Evolutionary conservation across 768 basidiomycete genomes (phyloP), one percentile per base, ranked within the genome.

Genomic region (Mycena metata): DNA sequence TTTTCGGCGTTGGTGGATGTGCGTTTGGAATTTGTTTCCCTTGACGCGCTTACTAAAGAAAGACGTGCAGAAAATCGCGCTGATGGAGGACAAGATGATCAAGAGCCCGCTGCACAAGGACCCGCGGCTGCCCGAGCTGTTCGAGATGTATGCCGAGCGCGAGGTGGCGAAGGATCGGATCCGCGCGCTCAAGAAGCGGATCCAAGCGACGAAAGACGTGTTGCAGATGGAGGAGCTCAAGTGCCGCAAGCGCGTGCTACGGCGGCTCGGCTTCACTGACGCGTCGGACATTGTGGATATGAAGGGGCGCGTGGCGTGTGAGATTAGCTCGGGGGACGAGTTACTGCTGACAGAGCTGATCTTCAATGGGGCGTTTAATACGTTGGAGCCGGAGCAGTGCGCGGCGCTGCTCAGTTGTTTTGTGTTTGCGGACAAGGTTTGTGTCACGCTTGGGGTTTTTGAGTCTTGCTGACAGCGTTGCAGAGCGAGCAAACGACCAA

Each of bases 281-380:
- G 78, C 90, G 12, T 88, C 91, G 0, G 97, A 99, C 78, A 98
- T 99, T 65, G 95, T 99, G 23, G 98, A 99, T 77, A 90, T 96
- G 87, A 99, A 99, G 82, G 98, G 98, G 0, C 86, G 98, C 43
- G 97, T 99, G 1, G 98, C 98, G 19, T 99, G 98, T 77, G 98
- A 99, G 81, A 99, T 99, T 80, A 96, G 94, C 76, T 91, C 96
- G 2, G 98, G 98, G 9, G 98, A 99, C 75, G 98, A 99, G 81
- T 82, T 99, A 58, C 84, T 99, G 39, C 85, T 99, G 69, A 99
- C 98, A 1, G 98, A 99, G 79, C 87, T 99, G 75, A 91, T 99
- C 66, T 99, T 99, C 85, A 96, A 98, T 68, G 98, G 98, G 64
- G 92, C 90, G 23, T 99, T 99, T 86, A 98, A 98, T 75, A 77